phyloP scores from a whole-genome alignment of 768 basidiomycete species.

The Megacollybia marginata region DNA sequence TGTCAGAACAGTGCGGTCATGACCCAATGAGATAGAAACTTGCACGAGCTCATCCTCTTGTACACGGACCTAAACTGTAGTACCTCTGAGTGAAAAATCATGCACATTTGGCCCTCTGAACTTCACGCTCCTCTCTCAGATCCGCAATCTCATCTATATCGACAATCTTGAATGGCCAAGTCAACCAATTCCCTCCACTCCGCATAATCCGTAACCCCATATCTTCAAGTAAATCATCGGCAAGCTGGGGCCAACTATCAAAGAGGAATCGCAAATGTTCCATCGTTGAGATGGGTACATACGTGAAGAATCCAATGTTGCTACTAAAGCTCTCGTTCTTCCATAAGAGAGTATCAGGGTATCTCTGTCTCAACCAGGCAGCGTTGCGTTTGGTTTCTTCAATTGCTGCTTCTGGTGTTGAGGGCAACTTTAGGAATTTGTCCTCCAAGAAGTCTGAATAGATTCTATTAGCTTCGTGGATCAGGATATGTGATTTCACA shows the following conservation, averaged over 20 bases:
- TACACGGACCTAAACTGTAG: no score
- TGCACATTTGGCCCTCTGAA: no score
- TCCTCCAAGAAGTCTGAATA: conserved; percentile 44
- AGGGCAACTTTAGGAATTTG: conserved; percentile 39
- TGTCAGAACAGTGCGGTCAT: no score
- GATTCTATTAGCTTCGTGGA: no score
- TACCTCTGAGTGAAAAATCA: no score
- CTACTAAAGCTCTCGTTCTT: conserved; percentile 6
- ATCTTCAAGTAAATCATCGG: conserved; percentile 52
- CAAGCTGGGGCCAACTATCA: conserved; percentile 52
- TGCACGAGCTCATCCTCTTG: no score
- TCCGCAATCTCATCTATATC: conserved; percentile 38
- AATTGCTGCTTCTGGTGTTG: conserved; percentile 37
- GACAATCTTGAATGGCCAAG: conserved; percentile 53
- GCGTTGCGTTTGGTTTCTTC: conserved; percentile 33
- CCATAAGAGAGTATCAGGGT: conserved; percentile 36
- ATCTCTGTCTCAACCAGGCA: conserved; percentile 49
- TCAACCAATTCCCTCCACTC: conserved; percentile 59
- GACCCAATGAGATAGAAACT: no score
- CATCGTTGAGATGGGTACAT: no score
- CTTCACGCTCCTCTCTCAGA: conserved; percentile 32
- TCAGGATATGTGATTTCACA: no score
- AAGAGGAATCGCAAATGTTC: no score
- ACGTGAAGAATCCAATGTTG: neutral
- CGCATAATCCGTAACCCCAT: conserved; percentile 44